phyloP scores from a whole-genome alignment of 495 filamentous ascomycete species.

The Aspergillus cristatus region DNA sequence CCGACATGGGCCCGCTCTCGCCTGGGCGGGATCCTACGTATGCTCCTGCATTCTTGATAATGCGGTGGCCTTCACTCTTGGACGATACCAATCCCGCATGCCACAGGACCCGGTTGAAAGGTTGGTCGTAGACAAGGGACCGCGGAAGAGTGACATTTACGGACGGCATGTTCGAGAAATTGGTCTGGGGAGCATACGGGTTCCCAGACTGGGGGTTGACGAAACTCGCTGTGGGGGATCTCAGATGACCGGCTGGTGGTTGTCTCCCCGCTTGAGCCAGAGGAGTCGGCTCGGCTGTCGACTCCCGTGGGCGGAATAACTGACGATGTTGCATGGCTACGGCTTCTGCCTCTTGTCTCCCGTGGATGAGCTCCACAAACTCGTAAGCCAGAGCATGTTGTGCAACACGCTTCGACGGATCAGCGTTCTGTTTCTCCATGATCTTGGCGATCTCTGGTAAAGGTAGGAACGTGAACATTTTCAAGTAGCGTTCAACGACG shows the following conservation, averaged over 20 bases:
- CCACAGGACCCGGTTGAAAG: slow-evolving; percentile 55
- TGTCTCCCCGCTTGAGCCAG: slow-evolving; percentile 19
- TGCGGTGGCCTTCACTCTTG: slow-evolving; percentile 54
- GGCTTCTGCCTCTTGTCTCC: slow-evolving; percentile 44
- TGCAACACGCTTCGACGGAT: slow-evolving; percentile 62
- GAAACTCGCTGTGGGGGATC: slow-evolving; percentile 17
- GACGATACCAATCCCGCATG: slow-evolving; percentile 60
- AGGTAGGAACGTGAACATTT: slow-evolving; percentile 86
- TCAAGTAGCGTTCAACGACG: slow-evolving; percentile 69
- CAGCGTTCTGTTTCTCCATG: slow-evolving; percentile 55
- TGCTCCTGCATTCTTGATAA: slow-evolving; percentile 48
- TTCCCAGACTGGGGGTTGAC: slow-evolving; percentile 33
- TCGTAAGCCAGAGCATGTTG: slow-evolving; percentile 77
- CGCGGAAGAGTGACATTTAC: slow-evolving; percentile 54
- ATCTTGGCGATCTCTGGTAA: slow-evolving; percentile 49
- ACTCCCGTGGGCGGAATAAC: slow-evolving; percentile 41
- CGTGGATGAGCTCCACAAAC: slow-evolving; percentile 71
- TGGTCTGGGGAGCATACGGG: slow-evolving; percentile 31
- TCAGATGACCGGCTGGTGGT: slow-evolving; percentile 9
- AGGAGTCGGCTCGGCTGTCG: slow-evolving; percentile 31
- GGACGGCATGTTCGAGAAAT: slow-evolving; percentile 38
- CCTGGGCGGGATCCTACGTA: slow-evolving; percentile 58
- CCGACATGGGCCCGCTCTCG: slow-evolving; percentile 42
- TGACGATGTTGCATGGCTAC: slow-evolving; percentile 50
- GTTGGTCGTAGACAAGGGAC: slow-evolving; percentile 51